Evolutionary conservation across 2,329 filamentous ascomycete genomes (phyloP).

Genomic region (Fusarium chlamydosporum): DNA sequence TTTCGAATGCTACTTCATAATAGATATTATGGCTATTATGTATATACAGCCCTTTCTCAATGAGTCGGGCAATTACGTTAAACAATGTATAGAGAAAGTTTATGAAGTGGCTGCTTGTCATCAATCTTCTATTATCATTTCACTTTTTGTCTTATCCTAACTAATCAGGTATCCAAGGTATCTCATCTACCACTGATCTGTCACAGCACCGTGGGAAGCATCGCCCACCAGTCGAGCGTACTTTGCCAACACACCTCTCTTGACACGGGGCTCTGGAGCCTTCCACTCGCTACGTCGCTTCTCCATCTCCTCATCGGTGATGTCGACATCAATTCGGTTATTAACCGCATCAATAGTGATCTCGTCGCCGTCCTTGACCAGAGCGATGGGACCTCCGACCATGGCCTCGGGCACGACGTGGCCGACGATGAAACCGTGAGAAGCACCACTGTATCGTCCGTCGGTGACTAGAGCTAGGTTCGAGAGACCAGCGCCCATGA

Average conservation of each 20-base stretch:
- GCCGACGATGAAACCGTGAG: conserved; percentile 93
- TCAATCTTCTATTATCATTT: conserved; percentile 21
- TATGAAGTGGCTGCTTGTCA: not conserved
- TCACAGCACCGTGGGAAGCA: conserved; percentile 92
- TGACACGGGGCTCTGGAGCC: conserved; percentile 78
- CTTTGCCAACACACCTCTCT: conserved; percentile 88
- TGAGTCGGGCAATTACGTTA: not conserved
- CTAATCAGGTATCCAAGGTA: not conserved
- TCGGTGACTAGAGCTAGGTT: conserved; percentile 95
- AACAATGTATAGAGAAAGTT: not conserved
- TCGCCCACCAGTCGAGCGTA: conserved; percentile 90
- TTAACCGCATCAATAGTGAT: conserved; percentile 88
- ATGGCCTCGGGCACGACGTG: conserved; percentile 94
- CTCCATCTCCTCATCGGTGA: conserved; percentile 78
- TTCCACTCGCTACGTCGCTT: conserved; percentile 76
- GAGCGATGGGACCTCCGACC: conserved; percentile 87
- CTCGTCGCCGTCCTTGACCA: conserved; percentile 83
- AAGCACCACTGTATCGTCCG: conserved; percentile 88
- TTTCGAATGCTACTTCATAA: conserved; percentile 42
- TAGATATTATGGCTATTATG: conserved; percentile 41
- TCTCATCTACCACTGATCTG: conserved; percentile 66
- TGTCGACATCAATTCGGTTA: conserved; percentile 79
- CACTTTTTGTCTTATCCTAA: conserved; percentile 14
- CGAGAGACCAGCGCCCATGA: conserved; percentile 90
- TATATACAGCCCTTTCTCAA: conserved; percentile 27